phyloP scores from a whole-genome alignment of 2,329 filamentous ascomycete species.

The Cercospora zeae-maydis region DNA sequence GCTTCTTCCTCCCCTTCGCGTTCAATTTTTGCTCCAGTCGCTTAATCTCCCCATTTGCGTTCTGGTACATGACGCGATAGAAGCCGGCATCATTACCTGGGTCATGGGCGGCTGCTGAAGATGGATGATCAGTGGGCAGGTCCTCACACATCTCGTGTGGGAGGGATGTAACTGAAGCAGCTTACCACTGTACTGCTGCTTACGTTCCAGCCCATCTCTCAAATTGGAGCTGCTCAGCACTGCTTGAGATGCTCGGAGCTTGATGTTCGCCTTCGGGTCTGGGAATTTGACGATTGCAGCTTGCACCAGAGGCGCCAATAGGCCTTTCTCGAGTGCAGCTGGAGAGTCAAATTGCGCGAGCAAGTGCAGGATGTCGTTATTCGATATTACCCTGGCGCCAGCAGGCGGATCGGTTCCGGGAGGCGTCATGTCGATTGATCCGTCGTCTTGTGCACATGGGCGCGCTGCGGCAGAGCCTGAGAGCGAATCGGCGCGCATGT shows the following conservation, averaged over 20 bases:
- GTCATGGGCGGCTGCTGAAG: not conserved
- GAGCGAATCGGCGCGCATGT: too few species aligned
- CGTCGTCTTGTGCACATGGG: too few species aligned
- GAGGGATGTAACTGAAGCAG: not conserved
- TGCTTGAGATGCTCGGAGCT: not conserved
- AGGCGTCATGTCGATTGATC: too few species aligned
- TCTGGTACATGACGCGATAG: not conserved
- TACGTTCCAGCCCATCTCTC: not conserved
- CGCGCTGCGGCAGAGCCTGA: too few species aligned
- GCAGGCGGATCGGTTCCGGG: too few species aligned
- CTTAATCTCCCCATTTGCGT: not conserved
- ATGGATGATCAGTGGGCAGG: not conserved
- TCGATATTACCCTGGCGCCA: too few species aligned
- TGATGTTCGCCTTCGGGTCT: not conserved
- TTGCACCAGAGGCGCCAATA: not conserved
- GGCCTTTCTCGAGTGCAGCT: not conserved
- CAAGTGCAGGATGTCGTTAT: not conserved
- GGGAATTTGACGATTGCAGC: not conserved
- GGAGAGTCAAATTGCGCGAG: not conserved
- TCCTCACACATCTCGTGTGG: not conserved
- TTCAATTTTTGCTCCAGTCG: not conserved
- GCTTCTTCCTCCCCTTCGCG: not conserved
- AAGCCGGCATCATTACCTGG: not conserved
- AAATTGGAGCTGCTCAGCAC: not conserved
- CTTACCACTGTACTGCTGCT: not conserved